Percentiles rank a stretch among this genome's conserved stretches.
Evolutionary conservation across 1,284 basidiomycete genomes (phyloP).

Genomic region (Puccinia triticina): DNA sequence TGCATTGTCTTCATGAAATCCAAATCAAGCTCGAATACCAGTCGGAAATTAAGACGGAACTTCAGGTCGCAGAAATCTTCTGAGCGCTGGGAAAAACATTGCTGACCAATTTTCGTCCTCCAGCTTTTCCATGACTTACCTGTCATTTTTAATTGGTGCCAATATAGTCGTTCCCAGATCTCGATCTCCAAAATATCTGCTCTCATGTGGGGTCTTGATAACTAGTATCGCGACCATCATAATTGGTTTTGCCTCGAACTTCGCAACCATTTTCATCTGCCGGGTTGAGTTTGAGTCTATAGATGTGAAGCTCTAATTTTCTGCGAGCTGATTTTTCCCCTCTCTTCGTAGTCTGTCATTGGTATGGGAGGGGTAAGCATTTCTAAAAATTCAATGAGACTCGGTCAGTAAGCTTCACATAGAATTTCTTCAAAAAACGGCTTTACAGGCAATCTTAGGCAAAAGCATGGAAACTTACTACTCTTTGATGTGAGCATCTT

Average conservation of each 20-base stretch:
- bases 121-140: slow-evolving; percentile 38
- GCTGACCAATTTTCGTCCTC: not conserved
- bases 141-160: slow-evolving; percentile 26
- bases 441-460: slow-evolving; percentile 15
- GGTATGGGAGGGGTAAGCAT: slow-evolving; percentile 34
- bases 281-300: slow-evolving; percentile 23
- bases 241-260: slow-evolving; percentile 26
- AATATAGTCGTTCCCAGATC: slow-evolving; percentile 19
- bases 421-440: not conserved
- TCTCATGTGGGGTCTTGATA: slow-evolving; percentile 21
- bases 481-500: slow-evolving; percentile 23
- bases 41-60: not conserved
- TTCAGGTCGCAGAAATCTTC: not conserved
- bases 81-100: not conserved
- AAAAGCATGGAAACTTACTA: slow-evolving; percentile 36
- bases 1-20: not conserved
- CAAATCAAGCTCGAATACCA: not conserved
- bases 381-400: not conserved
- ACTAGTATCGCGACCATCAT: slow-evolving; percentile 25
- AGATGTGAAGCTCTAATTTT: not conserved
- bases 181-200: slow-evolving; percentile 8
- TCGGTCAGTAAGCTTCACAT: not conserved
- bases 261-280: slow-evolving; percentile 26
- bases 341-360: slow-evolving; percentile 23
- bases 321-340: not conserved